Conservation (phyloP, 805 yeast species). For the Pichia exigua region DNA sequence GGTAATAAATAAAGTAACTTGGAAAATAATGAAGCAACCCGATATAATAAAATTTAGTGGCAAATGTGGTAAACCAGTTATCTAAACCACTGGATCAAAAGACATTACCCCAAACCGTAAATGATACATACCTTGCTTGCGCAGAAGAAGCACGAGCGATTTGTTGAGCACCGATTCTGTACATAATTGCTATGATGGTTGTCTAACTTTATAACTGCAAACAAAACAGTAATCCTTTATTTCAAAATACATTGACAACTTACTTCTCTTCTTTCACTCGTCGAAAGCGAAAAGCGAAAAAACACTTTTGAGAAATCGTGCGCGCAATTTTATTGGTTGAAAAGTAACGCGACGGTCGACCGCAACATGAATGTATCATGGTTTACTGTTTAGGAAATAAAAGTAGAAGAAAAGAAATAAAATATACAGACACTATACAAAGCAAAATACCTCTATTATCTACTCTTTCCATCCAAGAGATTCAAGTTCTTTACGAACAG, state of each 20-base stretch:
- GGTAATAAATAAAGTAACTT: no score
- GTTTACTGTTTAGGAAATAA: not conserved
- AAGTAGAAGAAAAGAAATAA: not conserved
- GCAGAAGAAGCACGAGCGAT: constrained; percentile 42
- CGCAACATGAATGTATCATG: not conserved
- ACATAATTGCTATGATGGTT: constrained; percentile 29
- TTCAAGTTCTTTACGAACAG: constrained; percentile 66
- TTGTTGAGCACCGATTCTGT: constrained; percentile 47
- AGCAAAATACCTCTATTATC: not conserved
- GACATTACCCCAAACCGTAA: not conserved
- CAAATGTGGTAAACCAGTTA: not conserved
- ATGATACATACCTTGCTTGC: constrained; percentile 41
- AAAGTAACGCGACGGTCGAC: not conserved
- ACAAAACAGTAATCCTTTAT: not conserved
- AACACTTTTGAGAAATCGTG: not conserved
- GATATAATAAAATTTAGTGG: not conserved
- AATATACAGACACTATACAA: not conserved
- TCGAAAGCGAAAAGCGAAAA: not conserved
- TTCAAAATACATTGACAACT: not conserved
- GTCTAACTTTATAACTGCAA: not conserved
- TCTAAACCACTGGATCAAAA: not conserved
- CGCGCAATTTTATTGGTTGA: not conserved
- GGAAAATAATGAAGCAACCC: no score
- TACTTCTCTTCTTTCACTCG: not conserved
- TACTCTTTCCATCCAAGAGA: constrained; percentile 53